Evolutionary conservation across 1,284 basidiomycete genomes (phyloP), one percentile per base, ranked within the genome.

Genomic region (Psilocybe mexicana): DNA sequence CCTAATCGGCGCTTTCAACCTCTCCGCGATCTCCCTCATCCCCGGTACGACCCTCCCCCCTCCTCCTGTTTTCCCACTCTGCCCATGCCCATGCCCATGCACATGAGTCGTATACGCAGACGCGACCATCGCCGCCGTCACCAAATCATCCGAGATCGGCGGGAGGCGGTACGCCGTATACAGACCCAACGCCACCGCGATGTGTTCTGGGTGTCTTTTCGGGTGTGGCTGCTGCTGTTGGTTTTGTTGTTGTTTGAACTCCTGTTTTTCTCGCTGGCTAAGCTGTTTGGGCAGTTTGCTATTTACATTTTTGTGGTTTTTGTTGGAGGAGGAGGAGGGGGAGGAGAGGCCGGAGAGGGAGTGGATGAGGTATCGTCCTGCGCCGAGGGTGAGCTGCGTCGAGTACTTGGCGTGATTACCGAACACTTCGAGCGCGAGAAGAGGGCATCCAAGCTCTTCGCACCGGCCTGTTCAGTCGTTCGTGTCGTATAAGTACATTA

Each of bases 401-500:
- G 80, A 79, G 66, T 88, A 87, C 65, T 82, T 85, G 12, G 84
- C 73, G 60, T 80, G 84, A 66, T 87, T 72, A 26, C 82, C 80
- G 66, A 86, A 87, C 14, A 88, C 81, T 11, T 77, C 72, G 14
- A 90, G 72, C 4, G 86, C 85, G 40, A 87, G 76, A 33, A 74
- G 65, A 0, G 84, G 81, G 60, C 82, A 82, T 2, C 72, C 67
- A 2, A 88, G 76, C 61, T 85, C 77, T 56, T 79, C 75, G 54
- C 85, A 87, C 8, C 86, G 85, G 45, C 79, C 87, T 89, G 57
- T 18, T 18, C 18, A 18, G 18, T 18, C 18, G 18, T 18, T 18
- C 18, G 14, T 25, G 3, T 2, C n/a, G 11, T 5, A 3, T 12
- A 28, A 40, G 14, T 42, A n/a, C 44, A 33, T n/a, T 33, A 8